Conservation (phyloP, 805 yeast genomes). For the Schwanniomyces polymorphus region DNA sequence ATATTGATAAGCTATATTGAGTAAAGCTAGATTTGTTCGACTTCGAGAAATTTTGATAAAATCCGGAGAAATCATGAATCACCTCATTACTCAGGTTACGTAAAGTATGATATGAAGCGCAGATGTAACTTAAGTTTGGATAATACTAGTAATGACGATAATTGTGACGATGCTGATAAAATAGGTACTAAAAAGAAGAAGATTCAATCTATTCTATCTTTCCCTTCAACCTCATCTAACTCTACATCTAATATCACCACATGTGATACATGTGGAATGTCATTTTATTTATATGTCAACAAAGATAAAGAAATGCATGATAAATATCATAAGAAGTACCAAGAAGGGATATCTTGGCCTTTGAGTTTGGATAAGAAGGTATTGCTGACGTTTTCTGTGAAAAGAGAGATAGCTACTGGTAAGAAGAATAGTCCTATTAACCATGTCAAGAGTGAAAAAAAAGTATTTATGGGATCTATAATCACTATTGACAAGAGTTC, state of each 20-base stretch:
- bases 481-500: conserved; percentile 20
- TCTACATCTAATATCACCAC: conserved; percentile 16
- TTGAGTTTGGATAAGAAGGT: conserved; percentile 4
- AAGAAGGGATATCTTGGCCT: conserved; percentile 53
- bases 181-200: conserved; percentile 1
- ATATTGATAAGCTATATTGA: background rate
- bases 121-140: background rate
- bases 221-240: conserved; percentile 6
- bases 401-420: conserved; percentile 35
- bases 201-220: conserved; percentile 16
- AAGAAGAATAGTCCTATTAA: conserved; percentile 26
- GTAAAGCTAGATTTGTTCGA: background rate
- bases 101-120: background rate
- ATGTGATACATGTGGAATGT: conserved; percentile 56
- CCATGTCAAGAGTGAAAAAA: conserved; percentile 19
- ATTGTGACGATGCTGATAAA: background rate
- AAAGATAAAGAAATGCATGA: conserved; percentile 49
- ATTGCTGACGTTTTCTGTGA: conserved; percentile 9
- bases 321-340: conserved; percentile 49
- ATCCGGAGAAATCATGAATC: background rate
- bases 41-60: background rate
- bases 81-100: background rate
- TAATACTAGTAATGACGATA: background rate
- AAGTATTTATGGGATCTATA: conserved; percentile 13
- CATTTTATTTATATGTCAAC: conserved; percentile 41